Evolutionary conservation across 805 yeast species (phyloP), one percentile per base, ranked within the genome.

Genomic region (Vanderwaltozyma tropicalis): DNA sequence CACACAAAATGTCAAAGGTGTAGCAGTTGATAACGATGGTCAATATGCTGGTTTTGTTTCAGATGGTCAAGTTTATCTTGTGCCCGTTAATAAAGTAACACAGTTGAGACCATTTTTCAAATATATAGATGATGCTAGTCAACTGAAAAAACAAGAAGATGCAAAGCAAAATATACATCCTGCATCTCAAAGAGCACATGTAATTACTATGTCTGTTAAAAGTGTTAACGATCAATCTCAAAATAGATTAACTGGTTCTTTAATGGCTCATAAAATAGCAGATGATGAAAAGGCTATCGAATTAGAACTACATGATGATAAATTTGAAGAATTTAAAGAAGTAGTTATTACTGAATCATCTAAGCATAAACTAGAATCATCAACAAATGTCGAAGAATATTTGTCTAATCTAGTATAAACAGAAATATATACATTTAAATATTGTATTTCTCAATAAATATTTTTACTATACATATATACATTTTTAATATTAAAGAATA

Each of bases 71-170:
- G 50, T 86, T 7, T 75, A 82, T 35, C 57, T 89, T 42, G 59
- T 74, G 1, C 83, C 89, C 1, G 66, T 88, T 1, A 71, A 74
- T 26, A 68, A 76, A 16, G 74, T 82, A 0, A 74, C 80, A 0
- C 96, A 89, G 57, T 57, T 92, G 42, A 71, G 95, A 47, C 92
- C 96, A 2, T 72, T 73, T 48, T 85, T 92, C 62, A 72, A 71
- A 45, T 84, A 88, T 53, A 75, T 87, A 31, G 95, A 87, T 54
- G 76, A 70, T 29, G 62, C 68, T 38, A 53, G 61, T 42, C 74
- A 68, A 41, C 64, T 64, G 40, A 68, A 62, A 38, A 70, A 66
- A 40, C 63, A 67, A 50, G 52, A 60, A 27, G 63, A 60, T 35
- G 66, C 66, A 32, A 69, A 68, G 29, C 63, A 66, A 41, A 60